These are phyloP conservation scores for Leptosphaerulina australis DNA, from an alignment of 2,329 filamentous ascomycete genomes.

Conservation along the genomic window DNA sequence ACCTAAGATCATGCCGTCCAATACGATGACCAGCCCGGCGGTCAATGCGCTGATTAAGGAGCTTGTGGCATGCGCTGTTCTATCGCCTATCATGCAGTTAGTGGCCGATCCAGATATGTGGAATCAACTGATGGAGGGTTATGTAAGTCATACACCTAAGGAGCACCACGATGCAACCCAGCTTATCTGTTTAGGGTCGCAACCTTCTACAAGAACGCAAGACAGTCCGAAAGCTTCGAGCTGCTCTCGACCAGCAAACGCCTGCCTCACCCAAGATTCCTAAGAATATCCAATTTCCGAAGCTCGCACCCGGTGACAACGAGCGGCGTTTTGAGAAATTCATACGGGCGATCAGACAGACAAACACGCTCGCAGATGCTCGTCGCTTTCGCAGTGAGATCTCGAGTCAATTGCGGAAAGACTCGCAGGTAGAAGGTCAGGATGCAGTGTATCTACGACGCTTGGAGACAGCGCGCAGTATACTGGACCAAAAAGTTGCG, in stretches of 20 bases:
- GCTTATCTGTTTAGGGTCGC: slow-evolving; percentile 61
- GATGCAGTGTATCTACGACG: slow-evolving; percentile 87
- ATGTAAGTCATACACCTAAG: slow-evolving; percentile 50
- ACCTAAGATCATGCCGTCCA: slow-evolving; percentile 74
- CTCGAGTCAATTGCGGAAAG: slow-evolving; percentile 86
- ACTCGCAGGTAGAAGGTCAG: slow-evolving; percentile 76
- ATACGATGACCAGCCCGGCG: slow-evolving; percentile 76
- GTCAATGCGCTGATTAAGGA: slow-evolving; percentile 84
- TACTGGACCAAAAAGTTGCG: slow-evolving; percentile 87
- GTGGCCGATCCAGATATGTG: slow-evolving; percentile 93
- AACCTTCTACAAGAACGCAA: slow-evolving; percentile 93
- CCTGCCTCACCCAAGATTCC: slow-evolving; percentile 73
- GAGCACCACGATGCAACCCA: not conserved
- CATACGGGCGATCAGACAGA: slow-evolving; percentile 84
- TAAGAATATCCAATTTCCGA: slow-evolving; percentile 74
- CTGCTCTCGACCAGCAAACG: slow-evolving; percentile 91
- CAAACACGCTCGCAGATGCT: slow-evolving; percentile 90
- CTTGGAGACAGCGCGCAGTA: slow-evolving; percentile 86
- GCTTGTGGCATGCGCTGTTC: slow-evolving; percentile 88
- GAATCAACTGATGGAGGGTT: slow-evolving; percentile 95
- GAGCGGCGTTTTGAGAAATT: slow-evolving; percentile 95
- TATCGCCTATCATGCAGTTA: slow-evolving; percentile 79
- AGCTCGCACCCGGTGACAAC: slow-evolving; percentile 79
- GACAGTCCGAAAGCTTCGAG: slow-evolving; percentile 88
- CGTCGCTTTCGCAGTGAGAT: slow-evolving; percentile 91